phyloP scores from a whole-genome alignment of 371 early-diverging fungal genomes.

The Syncephalastrum sp. region DNA sequence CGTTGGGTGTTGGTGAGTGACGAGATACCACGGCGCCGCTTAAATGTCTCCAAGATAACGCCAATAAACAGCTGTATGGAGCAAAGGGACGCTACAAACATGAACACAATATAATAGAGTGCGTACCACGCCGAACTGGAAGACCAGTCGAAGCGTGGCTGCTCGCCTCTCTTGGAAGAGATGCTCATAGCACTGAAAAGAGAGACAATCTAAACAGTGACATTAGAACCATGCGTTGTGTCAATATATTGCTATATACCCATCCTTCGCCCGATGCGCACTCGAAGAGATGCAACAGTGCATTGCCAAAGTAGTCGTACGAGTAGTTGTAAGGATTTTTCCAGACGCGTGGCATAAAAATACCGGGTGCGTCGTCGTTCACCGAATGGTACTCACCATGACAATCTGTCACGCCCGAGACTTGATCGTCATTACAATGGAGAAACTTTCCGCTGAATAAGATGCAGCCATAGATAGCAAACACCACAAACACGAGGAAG shows the following conservation, averaged over 20 bases:
- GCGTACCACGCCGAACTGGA: constrained; percentile 41
- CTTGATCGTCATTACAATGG: constrained; percentile 39
- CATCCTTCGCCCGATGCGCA: constrained; percentile 61
- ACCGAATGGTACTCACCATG: constrained; percentile 36
- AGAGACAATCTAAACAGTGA: constrained; percentile 23
- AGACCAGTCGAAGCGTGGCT: constrained; percentile 40
- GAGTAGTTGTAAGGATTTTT: constrained; percentile 53
- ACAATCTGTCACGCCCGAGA: constrained; percentile 19
- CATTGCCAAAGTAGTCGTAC: constrained; percentile 44
- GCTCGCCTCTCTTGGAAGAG: constrained; percentile 20
- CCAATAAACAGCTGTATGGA: constrained; percentile 58
- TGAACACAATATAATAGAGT: constrained; percentile 47
- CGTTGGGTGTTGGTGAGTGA: constrained; percentile 50
- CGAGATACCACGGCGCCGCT: constrained; percentile 50
- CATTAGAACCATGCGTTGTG: background rate
- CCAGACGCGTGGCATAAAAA: constrained; percentile 46
- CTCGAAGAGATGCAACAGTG: constrained; percentile 48
- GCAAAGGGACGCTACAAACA: constrained; percentile 55
- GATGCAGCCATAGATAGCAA: constrained; percentile 55
- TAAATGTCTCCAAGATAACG: constrained; percentile 55
- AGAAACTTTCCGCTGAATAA: constrained; percentile 46
- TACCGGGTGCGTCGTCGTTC: constrained; percentile 25
- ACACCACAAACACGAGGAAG: constrained; percentile 46
- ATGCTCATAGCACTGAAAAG: constrained; percentile 45
- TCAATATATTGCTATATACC: constrained; percentile 19